phyloP scores from a whole-genome alignment of 495 filamentous ascomycete genomes.

The Neurospora sublineolata region DNA sequence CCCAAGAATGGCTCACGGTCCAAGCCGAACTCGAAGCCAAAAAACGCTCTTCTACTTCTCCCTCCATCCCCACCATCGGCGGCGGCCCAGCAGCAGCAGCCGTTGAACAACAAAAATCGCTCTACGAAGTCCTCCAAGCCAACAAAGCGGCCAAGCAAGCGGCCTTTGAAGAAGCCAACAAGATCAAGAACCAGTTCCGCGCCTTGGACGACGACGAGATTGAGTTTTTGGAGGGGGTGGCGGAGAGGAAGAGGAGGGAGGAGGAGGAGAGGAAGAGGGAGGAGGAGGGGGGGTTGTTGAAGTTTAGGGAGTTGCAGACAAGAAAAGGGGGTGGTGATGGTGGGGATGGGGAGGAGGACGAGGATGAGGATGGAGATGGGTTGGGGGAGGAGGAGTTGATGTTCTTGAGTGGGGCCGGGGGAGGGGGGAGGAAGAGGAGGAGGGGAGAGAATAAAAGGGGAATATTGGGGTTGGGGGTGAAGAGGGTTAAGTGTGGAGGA shows the following conservation, averaged over 20 bases:
- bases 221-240: slow-evolving; percentile 75
- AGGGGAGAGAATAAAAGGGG: slow-evolving; percentile 1
- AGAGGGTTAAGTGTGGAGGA: slow-evolving; percentile 10
- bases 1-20: slow-evolving; percentile 53
- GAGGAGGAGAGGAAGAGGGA: slow-evolving; percentile 66
- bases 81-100: neutral
- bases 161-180: slow-evolving; percentile 81
- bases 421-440: slow-evolving; percentile 1
- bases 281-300: slow-evolving; percentile 58
- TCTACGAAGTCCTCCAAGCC: slow-evolving; percentile 80
- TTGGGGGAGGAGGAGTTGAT: slow-evolving; percentile 1
- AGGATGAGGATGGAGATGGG: slow-evolving; percentile 2
- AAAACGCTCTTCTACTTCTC: neutral
- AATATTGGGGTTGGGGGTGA: neutral
- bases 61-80: neutral
- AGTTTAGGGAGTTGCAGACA: slow-evolving; percentile 49
- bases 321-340: slow-evolving; percentile 44
- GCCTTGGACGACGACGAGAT: slow-evolving; percentile 88
- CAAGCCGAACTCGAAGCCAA: slow-evolving; percentile 61
- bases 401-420: neutral
- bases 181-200: slow-evolving; percentile 87
- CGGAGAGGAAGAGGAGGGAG: slow-evolving; percentile 55
- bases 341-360: slow-evolving; percentile 12
- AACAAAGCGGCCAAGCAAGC: slow-evolving; percentile 98
- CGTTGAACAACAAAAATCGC: slow-evolving; percentile 51